Percentiles rank a stretch among this genome's conserved stretches.
Evolutionary conservation across 176 grass and related monocot genomes (phyloP).

Genomic region (Cenchrus purpureus): DNA sequence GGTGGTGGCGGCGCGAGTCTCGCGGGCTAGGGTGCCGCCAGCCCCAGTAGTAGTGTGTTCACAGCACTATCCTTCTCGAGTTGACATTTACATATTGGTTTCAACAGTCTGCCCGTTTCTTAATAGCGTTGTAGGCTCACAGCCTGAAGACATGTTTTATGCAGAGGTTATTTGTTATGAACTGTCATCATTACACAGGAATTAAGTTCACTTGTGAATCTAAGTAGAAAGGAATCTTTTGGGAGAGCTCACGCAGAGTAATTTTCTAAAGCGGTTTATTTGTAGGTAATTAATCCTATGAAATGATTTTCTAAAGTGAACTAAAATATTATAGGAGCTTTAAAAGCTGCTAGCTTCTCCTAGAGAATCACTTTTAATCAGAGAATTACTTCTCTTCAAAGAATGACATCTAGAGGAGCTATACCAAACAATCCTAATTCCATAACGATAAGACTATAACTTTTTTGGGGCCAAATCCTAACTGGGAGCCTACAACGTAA

Average conservation of each 20-base stretch:
- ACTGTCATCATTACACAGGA: not conserved
- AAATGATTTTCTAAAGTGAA: not conserved
- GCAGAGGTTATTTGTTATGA: not conserved
- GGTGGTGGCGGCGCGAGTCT: no score
- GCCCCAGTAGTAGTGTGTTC: no score
- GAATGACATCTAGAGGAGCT: not conserved
- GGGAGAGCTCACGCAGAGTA: no score
- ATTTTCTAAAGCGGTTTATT: no score
- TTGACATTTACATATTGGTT: not conserved
- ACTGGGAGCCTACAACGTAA: constrained; percentile 30
- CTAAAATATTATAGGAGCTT: not conserved
- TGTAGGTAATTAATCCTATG: not conserved
- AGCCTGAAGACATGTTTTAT: not conserved
- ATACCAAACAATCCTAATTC: not conserved
- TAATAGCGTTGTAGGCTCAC: not conserved
- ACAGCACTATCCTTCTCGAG: no score
- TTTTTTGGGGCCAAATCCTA: not conserved
- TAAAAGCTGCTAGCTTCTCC: not conserved
- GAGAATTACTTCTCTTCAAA: not conserved
- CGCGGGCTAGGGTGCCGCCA: no score
- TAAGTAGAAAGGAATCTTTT: not conserved
- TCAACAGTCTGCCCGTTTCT: not conserved
- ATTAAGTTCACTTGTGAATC: constrained; percentile 23
- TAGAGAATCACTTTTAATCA: not conserved
- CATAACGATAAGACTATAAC: not conserved